These are phyloP conservation scores for Rutidosis leptorrhynchoides DNA, from an alignment of 129 eudicot species.

Conservation along the genomic window DNA sequence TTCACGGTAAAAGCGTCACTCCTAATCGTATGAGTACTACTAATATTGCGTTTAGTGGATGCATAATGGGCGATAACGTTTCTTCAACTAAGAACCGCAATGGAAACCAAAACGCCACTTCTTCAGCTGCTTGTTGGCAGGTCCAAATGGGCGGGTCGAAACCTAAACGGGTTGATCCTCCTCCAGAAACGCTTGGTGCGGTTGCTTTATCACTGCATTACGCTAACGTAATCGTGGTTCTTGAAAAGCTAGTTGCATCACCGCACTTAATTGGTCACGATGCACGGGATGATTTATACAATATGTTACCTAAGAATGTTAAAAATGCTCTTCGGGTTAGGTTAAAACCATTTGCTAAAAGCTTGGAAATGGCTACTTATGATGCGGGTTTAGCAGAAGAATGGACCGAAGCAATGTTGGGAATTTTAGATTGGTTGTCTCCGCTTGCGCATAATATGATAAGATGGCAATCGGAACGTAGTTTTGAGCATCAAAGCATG, in stretches of 20 bases:
- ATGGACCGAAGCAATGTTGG: slow-evolving; percentile 68
- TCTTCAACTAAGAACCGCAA: slow-evolving; percentile 31
- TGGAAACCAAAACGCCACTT: slow-evolving; percentile 3
- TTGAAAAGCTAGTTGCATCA: slow-evolving; percentile 63
- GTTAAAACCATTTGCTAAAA: slow-evolving; percentile 60
- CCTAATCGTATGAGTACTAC: slow-evolving; percentile 24
- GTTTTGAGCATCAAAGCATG: slow-evolving; percentile 71
- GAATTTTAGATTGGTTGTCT: slow-evolving; percentile 66
- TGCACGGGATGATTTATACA: slow-evolving; percentile 68
- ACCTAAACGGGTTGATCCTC: slow-evolving; percentile 32
- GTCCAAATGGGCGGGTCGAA: slow-evolving; percentile 20
- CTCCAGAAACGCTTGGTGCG: slow-evolving; percentile 67
- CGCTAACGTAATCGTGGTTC: slow-evolving; percentile 67
- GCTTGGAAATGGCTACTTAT: slow-evolving; percentile 33
- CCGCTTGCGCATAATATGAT: slow-evolving; percentile 86
- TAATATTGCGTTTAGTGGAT: slow-evolving; percentile 33
- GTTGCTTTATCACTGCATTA: slow-evolving; percentile 73
- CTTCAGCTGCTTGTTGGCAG: slow-evolving; percentile 24
- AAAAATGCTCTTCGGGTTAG: slow-evolving; percentile 45
- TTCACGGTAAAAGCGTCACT: slow-evolving; percentile 33
- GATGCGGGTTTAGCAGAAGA: slow-evolving; percentile 67
- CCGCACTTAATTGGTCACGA: slow-evolving; percentile 80
- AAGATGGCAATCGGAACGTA: slow-evolving; percentile 78
- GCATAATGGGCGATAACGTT: slow-evolving; percentile 32
- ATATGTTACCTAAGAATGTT: slow-evolving; percentile 61